Conservation (phyloP, 2,329 filamentous ascomycete genomes). For the Clonostachys solani region DNA sequence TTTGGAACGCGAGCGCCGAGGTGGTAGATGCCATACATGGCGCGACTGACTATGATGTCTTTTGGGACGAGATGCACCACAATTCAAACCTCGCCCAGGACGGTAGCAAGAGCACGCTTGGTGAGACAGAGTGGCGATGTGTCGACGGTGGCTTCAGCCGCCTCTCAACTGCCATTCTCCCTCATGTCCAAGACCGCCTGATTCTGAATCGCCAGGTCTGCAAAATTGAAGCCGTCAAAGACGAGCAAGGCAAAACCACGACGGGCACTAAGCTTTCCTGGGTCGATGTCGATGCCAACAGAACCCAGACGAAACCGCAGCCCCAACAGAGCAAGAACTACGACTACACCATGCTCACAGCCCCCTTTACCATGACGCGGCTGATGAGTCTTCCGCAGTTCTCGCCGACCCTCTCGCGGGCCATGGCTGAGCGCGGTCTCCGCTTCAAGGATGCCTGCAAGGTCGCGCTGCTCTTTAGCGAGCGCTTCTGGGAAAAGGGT, state of each 20-base stretch:
- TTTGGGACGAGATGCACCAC: slow-evolving; percentile 24
- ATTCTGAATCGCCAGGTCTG: slow-evolving; percentile 14
- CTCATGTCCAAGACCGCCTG: slow-evolving; percentile 15
- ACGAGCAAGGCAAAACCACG: background rate
- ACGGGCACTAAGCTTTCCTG: background rate
- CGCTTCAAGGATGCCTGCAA: slow-evolving; percentile 24
- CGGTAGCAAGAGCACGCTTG: slow-evolving; percentile 13
- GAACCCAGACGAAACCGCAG: background rate
- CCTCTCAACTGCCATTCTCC: slow-evolving; percentile 19
- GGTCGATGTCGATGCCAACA: background rate
- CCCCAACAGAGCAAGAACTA: slow-evolving; percentile 14
- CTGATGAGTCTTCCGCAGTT: slow-evolving; percentile 21
- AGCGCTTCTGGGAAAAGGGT: slow-evolving; percentile 24
- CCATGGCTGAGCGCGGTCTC: slow-evolving; percentile 17
- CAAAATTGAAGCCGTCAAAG: background rate
- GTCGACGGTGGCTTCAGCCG: slow-evolving; percentile 19
- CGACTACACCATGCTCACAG: slow-evolving; percentile 24
- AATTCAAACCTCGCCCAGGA: slow-evolving; percentile 24
- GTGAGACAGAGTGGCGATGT: slow-evolving; percentile 11
- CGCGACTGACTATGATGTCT: slow-evolving; percentile 19
- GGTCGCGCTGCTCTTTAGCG: slow-evolving; percentile 20
- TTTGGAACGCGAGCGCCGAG: slow-evolving; percentile 21
- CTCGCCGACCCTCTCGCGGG: slow-evolving; percentile 12
- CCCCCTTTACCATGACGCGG: slow-evolving; percentile 22
- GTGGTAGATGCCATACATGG: slow-evolving; percentile 20